phyloP scores from a whole-genome alignment of 768 basidiomycete genomes.

The Mycena sanguinolenta region DNA sequence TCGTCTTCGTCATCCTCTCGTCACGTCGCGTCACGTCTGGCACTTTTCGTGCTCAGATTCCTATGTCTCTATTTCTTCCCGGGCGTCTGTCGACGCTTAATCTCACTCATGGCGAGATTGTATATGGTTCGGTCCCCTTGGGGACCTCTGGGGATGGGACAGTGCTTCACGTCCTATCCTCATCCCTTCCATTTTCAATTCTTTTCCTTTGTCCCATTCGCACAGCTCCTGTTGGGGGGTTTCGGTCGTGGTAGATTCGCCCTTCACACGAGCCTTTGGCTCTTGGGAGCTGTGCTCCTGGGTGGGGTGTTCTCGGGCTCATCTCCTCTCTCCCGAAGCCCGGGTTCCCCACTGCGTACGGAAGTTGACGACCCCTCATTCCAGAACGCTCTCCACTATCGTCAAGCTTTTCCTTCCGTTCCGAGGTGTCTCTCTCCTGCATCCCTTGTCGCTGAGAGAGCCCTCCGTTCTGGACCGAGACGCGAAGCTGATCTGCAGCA shows the following conservation, averaged over 20 bases:
- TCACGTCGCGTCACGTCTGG: no score
- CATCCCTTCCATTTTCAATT: no score
- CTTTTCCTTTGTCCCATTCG: not conserved
- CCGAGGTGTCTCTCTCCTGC: no score
- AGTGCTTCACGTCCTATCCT: not conserved
- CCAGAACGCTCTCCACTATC: no score
- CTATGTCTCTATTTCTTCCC: no score
- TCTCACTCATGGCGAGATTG: no score
- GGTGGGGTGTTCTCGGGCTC: not conserved
- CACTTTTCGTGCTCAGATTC: no score
- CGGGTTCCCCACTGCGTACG: not conserved
- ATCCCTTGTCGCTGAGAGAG: no score
- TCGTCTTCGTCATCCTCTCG: no score
- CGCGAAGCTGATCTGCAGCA: no score
- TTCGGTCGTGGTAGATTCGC: conserved; percentile 13
- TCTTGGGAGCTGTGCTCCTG: conserved; percentile 17
- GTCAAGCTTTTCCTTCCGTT: no score
- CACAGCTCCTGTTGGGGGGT: conserved; percentile 22
- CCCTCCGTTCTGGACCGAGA: no score
- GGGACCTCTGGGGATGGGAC: conserved; percentile 9
- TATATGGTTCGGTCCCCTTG: conserved; percentile 3
- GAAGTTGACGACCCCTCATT: not conserved
- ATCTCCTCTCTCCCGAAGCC: conserved; percentile 9
- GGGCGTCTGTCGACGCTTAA: not conserved
- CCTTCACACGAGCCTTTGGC: conserved; percentile 24